Conservation (phyloP, 2,329 filamentous ascomycete species). For the Colletotrichum sp. region DNA sequence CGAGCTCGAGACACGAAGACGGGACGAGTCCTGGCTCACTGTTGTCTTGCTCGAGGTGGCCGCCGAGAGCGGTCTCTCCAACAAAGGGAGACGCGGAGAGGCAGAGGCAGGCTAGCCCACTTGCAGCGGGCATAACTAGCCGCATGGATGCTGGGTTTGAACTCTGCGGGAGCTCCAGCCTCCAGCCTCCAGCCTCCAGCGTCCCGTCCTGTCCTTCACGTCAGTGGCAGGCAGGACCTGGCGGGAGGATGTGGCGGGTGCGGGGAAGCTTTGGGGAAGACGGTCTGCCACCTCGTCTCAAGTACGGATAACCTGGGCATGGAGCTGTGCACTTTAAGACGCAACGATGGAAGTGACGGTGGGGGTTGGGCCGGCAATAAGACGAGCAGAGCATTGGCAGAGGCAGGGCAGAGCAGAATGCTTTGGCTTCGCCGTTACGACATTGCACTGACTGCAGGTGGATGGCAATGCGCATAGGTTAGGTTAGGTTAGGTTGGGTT, state of each 20-base stretch:
- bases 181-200: neutral
- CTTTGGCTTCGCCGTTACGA: neutral
- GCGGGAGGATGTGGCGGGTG: neutral
- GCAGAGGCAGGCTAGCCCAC: neutral
- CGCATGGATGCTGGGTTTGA: neutral
- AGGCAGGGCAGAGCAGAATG: neutral
- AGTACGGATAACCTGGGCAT: neutral
- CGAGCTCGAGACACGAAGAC: neutral
- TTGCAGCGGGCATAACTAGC: neutral
- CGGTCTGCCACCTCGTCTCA: neutral
- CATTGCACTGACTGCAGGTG: neutral
- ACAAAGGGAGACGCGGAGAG: neutral
- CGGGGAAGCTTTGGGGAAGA: neutral
- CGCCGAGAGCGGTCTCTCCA: neutral
- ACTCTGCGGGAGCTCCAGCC: neutral
- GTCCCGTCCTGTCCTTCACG: neutral
- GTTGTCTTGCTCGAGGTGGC: neutral
- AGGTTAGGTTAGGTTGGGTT: neutral
- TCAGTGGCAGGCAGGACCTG: neutral
- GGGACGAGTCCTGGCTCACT: neutral
- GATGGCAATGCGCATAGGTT: neutral
- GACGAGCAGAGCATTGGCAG: neutral
- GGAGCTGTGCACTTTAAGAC: neutral
- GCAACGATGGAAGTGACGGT: neutral
- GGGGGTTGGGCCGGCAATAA: neutral